Evolutionary conservation across 2,329 filamentous ascomycete species (phyloP).

Genomic region (Fonsecaea pedrosoi): DNA sequence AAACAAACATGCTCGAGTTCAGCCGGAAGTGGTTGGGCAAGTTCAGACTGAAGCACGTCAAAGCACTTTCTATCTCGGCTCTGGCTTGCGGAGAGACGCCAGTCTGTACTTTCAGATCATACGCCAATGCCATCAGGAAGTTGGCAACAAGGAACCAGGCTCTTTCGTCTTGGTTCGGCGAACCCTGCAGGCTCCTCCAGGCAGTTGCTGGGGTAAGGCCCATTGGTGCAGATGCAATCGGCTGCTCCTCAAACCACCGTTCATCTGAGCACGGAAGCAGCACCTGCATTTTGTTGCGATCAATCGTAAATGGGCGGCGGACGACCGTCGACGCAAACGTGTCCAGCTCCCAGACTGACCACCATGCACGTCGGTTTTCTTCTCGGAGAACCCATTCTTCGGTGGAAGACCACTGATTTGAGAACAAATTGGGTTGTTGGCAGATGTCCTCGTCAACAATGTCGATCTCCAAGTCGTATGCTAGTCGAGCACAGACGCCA

Average conservation of each 20-base stretch:
- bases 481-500: constrained; percentile 85
- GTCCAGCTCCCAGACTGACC: constrained; percentile 18
- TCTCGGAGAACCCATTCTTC: constrained; percentile 4
- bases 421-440: not conserved
- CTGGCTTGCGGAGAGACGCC: not conserved
- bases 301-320: constrained; percentile 4
- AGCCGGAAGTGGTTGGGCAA: not conserved
- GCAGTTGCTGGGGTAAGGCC: not conserved
- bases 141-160: constrained; percentile 14
- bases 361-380: constrained; percentile 9
- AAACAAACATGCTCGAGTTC: not conserved
- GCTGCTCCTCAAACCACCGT: not conserved
- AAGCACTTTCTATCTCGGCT: not conserved
- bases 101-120: constrained; percentile 1
- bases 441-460: constrained; percentile 71
- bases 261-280: constrained; percentile 6
- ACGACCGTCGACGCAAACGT: not conserved
- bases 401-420: not conserved
- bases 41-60: not conserved
- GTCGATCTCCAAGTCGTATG: constrained; percentile 87
- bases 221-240: constrained; percentile 1
- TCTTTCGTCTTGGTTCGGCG: constrained; percentile 4
- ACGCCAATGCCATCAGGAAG: constrained; percentile 3
- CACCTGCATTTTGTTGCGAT: constrained; percentile 3
- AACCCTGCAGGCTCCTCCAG: constrained; percentile 2